phyloP scores from a whole-genome alignment of 176 grass and related monocot genomes.

The Elaeis guineensis region DNA sequence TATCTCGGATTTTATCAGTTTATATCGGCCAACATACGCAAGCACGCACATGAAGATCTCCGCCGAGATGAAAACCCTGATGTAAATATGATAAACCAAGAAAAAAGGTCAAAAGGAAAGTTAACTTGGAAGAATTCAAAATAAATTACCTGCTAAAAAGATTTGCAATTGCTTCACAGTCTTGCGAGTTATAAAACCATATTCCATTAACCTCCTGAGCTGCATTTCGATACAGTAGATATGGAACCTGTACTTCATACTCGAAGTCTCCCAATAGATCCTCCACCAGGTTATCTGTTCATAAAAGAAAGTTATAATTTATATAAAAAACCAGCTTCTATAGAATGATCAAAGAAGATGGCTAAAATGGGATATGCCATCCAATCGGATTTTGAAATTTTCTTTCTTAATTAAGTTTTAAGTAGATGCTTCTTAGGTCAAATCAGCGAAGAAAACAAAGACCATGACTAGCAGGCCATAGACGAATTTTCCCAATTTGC shows the following conservation, averaged over 20 bases:
- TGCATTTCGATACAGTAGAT: slow-evolving; percentile 16
- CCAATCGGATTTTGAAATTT: not conserved
- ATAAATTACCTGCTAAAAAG: slow-evolving; percentile 13
- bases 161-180: slow-evolving; percentile 20
- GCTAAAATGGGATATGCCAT: not conserved
- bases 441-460: not conserved
- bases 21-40: too few relatives aligned
- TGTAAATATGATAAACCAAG: not conserved
- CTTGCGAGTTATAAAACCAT: slow-evolving; percentile 20
- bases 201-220: slow-evolving; percentile 20
- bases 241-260: slow-evolving; percentile 55
- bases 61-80: too few relatives aligned
- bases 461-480: too few relatives aligned
- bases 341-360: not conserved
- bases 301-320: slow-evolving; percentile 4
- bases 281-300: slow-evolving; percentile 87
- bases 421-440: not conserved
- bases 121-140: not conserved
- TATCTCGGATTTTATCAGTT: too few relatives aligned
- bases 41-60: too few relatives aligned
- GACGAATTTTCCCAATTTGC: too few relatives aligned
- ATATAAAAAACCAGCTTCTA: not conserved
- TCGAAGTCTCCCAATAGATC: slow-evolving; percentile 94
- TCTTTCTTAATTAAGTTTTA: too few relatives aligned
- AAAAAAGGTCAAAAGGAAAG: not conserved